Base-by-base conservation (phyloP, 140 eudicot genomes). In the Artemisia princeps region DNA sequence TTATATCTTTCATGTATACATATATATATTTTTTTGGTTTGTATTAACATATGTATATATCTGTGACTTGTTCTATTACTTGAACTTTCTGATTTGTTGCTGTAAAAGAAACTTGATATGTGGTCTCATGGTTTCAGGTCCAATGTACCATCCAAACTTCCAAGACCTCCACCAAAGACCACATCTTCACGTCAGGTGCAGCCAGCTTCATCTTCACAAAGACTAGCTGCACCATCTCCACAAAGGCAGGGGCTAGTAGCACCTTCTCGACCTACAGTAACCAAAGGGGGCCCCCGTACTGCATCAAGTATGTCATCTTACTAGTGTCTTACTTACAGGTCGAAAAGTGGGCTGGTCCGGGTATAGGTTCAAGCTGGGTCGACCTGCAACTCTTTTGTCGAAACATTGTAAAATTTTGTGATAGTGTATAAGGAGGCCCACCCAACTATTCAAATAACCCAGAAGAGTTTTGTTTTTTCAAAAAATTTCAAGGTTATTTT, bases 141-240 rank as follows among this genome's bases (percentile, higher is more conserved):
- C 20, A 75, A 13, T 67, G 67, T 40, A 62, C 67, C 67, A n/a
- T 37, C 53, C 40, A 81, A 80, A 79, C 65, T 85, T 74, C 92
- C 92, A 14, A 81, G 81, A 49, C 87, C 87, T 6, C 81, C 86
- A 20, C 81, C 62, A 55, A 87, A 78, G 75, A 15, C 78, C 22
- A 78, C 80, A 67, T 72, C 89, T 67, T 64, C 63, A n/a, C 67
- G 50, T 37, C 56, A 6, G 19, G 69, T 23, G 72, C 72, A 30
- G 37, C 44, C 80, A 3, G 53, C 48, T 62, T 62, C 67, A 1
- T 15, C 53, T 62, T 62, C 67, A 62, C 67, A 14, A 33, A 2
- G 65, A 12, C 19, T 60, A 30, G 11, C n/a, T 1, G 23, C 50
- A 60, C 48, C 65, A 28, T 59, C 59, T 54, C 59, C 62, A 11